Evolutionary conservation across 2,329 filamentous ascomycete genomes (phyloP).

Genomic region (Rutstroemia sydowiana): DNA sequence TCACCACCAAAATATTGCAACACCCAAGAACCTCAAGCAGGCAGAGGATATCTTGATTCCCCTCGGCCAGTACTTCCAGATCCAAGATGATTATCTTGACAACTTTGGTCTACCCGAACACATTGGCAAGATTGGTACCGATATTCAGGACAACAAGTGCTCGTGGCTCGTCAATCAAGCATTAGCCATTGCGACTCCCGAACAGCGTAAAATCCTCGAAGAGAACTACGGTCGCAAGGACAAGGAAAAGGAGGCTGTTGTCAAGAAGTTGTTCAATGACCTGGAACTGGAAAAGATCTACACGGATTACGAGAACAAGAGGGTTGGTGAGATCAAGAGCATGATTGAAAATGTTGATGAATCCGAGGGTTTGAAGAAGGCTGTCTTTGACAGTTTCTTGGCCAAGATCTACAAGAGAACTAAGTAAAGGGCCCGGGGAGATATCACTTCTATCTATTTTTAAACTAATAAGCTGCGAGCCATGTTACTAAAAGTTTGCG

Average conservation of each 20-base stretch:
- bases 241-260: conserved; percentile 67
- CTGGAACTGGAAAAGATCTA: conserved; percentile 78
- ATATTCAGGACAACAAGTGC: conserved; percentile 99
- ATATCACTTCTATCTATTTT: neutral
- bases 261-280: conserved; percentile 87
- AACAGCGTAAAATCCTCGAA: conserved; percentile 82
- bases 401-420: conserved; percentile 97
- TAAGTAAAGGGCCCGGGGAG: conserved; percentile 55
- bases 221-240: conserved; percentile 94
- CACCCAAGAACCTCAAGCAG: conserved; percentile 79
- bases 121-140: conserved; percentile 97
- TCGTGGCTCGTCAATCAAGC: conserved; percentile 97
- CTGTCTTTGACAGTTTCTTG: conserved; percentile 82
- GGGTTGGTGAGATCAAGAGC: conserved; percentile 66
- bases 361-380: conserved; percentile 80
- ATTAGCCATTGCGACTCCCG: conserved; percentile 67
- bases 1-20: conserved; percentile 77
- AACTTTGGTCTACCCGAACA: conserved; percentile 88
- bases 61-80: conserved; percentile 97
- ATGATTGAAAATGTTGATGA: conserved; percentile 80
- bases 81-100: conserved; percentile 98
- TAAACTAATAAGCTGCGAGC: neutral
- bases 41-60: conserved; percentile 90
- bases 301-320: conserved; percentile 81
- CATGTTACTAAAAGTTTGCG: neutral